These are phyloP conservation scores for Isabelozyma heimii DNA, from an alignment of 805 yeast species.

Conservation along the genomic window DNA sequence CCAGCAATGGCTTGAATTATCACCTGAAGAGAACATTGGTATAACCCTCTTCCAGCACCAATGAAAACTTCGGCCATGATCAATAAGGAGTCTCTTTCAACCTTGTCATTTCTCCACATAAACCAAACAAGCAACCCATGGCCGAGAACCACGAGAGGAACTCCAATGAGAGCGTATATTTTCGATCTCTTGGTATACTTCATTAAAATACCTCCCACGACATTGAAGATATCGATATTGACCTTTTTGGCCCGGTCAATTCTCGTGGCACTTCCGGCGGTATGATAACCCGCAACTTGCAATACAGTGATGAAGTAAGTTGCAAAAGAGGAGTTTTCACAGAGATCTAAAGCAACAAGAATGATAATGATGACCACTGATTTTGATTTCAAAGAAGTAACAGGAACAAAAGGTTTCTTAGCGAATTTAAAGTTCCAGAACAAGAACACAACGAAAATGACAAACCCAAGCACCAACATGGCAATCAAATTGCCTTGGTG, in stretches of 20 bases:
- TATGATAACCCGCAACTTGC: conserved; percentile 13
- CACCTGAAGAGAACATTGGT: conserved; percentile 18
- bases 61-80: conserved; percentile 18
- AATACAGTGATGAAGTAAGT: conserved; percentile 20
- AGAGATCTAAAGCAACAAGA: conserved; percentile 17
- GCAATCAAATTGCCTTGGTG: conserved; percentile 11
- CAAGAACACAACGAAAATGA: conserved; percentile 12
- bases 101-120: conserved; percentile 14
- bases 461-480: conserved; percentile 22
- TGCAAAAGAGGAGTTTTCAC: conserved; percentile 19
- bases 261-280: conserved; percentile 21
- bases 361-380: conserved; percentile 15
- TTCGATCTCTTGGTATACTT: conserved; percentile 24
- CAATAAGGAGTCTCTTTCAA: conserved; percentile 10
- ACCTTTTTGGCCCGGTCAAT: conserved; percentile 26
- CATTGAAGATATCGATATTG: conserved; percentile 18
- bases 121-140: conserved; percentile 21
- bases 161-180: conserved; percentile 14
- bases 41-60: conserved; percentile 25
- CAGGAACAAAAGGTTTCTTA: conserved; percentile 20
- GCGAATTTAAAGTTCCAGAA: conserved; percentile 16
- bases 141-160: conserved; percentile 11
- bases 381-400: conserved; percentile 13
- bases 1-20: conserved; percentile 24
- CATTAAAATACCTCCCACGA: conserved; percentile 22